Conservation (phyloP, 768 basidiomycete species). For the Trametes meyenii region DNA sequence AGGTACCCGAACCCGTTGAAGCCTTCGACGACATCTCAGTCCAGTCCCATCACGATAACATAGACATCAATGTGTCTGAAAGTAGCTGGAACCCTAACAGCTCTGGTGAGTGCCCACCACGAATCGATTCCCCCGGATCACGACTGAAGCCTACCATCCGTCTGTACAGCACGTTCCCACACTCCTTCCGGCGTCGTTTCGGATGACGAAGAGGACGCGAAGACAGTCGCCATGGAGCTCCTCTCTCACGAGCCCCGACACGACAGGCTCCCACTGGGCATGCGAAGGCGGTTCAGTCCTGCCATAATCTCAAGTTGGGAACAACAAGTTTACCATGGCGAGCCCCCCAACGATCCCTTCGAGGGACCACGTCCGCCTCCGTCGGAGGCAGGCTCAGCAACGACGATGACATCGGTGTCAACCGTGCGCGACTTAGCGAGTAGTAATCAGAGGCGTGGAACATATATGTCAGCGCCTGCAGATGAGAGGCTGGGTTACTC, state of each 20-base stretch:
- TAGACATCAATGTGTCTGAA: constrained; percentile 3
- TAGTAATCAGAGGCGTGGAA: not conserved
- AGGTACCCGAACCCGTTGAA: constrained; percentile 47
- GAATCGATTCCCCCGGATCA: not conserved
- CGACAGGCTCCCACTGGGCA: not conserved
- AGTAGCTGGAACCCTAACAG: constrained; percentile 8
- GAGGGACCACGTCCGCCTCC: not conserved
- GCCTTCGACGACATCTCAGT: not conserved
- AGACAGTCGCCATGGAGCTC: not conserved
- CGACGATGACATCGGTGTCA: constrained; percentile 12
- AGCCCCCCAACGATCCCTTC: not conserved
- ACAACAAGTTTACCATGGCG: not conserved
- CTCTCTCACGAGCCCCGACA: not conserved
- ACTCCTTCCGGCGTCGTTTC: constrained; percentile 6
- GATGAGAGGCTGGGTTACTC: not conserved
- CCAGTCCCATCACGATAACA: not conserved
- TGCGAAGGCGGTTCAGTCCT: not conserved
- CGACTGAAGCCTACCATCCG: not conserved
- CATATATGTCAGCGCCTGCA: not conserved
- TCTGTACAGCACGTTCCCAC: constrained; percentile 9
- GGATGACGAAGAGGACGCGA: constrained; percentile 8
- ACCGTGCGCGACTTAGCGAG: constrained; percentile 5
- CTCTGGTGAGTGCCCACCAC: constrained; percentile 1
- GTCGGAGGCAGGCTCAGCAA: constrained; percentile 2
- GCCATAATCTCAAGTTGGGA: not conserved